Percentiles rank a stretch among this genome's conserved stretches.
Conservation (phyloP, 139 green algal species). For the Volvox africanus region DNA sequence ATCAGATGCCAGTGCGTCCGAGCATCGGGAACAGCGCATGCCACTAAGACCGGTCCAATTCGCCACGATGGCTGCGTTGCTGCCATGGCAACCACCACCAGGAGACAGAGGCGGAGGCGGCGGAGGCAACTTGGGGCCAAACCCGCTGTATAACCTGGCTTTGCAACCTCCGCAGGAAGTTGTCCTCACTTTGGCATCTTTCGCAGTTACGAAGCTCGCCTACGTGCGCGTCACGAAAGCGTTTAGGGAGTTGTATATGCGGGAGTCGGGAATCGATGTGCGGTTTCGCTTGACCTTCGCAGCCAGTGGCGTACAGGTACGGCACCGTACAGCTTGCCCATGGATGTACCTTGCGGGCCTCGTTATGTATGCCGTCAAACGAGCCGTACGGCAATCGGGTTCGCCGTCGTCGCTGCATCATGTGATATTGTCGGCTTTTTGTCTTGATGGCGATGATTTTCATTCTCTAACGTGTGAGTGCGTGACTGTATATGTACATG, state of each 20-base stretch:
- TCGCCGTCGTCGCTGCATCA: too few species aligned
- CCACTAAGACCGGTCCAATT: not conserved
- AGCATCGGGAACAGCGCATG: not conserved
- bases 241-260: conserved; percentile 75
- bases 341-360: too few species aligned
- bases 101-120: not conserved
- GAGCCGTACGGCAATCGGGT: too few species aligned
- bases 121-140: not conserved
- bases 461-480: too few species aligned
- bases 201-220: conserved; percentile 79
- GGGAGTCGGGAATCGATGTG: conserved; percentile 66
- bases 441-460: too few species aligned
- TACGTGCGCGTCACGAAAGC: conserved; percentile 72
- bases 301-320: conserved; percentile 80
- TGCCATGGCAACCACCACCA: not conserved
- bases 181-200: conserved; percentile 83
- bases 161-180: conserved; percentile 45
- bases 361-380: too few species aligned
- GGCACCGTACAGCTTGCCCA: not conserved
- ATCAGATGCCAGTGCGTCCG: not conserved
- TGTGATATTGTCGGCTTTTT: too few species aligned
- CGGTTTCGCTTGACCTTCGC: conserved; percentile 86
- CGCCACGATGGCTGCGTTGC: not conserved
- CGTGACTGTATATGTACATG: too few species aligned
- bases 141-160: not conserved